Conservation (phyloP, 768 basidiomycete genomes). For the Tulasnella sp. region DNA sequence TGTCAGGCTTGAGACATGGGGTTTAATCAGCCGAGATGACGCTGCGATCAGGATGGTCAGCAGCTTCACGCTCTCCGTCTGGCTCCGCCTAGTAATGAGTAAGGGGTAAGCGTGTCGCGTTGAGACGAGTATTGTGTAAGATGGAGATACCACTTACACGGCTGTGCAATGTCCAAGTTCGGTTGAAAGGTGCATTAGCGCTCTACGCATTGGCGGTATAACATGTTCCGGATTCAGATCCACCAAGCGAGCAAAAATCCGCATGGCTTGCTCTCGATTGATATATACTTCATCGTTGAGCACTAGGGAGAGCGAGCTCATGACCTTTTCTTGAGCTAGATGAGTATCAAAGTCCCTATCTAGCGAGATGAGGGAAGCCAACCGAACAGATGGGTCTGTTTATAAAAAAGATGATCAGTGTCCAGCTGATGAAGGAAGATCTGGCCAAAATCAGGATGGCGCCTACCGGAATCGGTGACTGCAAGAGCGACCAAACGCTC, state of each 20-base stretch:
- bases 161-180: conserved; percentile 94
- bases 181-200: conserved; percentile 88
- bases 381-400: conserved; percentile 71
- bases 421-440: too few species aligned
- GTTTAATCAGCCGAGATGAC: conserved; percentile 87
- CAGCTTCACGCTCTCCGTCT: conserved; percentile 83
- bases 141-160: conserved; percentile 39
- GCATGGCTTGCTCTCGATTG: conserved; percentile 83
- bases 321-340: conserved; percentile 96
- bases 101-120: too few species aligned
- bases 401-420: too few species aligned
- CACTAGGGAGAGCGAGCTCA: conserved; percentile 90
- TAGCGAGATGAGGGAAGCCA: conserved; percentile 72
- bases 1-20: conserved; percentile 88
- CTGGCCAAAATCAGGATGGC: too few species aligned
- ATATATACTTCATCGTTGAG: conserved; percentile 94
- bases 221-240: conserved; percentile 97
- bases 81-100: conserved; percentile 52
- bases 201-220: conserved; percentile 92
- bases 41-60: conserved; percentile 83
- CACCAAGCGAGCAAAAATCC: conserved; percentile 84
- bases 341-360: conserved; percentile 95
- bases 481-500: conserved; percentile 92
- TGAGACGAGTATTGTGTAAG: background rate
- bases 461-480: conserved; percentile 93